Percentiles rank a stretch among this genome's conserved stretches.
Evolutionary conservation across 1,284 basidiomycete genomes (phyloP).

Genomic region (Cronartium ribicola): DNA sequence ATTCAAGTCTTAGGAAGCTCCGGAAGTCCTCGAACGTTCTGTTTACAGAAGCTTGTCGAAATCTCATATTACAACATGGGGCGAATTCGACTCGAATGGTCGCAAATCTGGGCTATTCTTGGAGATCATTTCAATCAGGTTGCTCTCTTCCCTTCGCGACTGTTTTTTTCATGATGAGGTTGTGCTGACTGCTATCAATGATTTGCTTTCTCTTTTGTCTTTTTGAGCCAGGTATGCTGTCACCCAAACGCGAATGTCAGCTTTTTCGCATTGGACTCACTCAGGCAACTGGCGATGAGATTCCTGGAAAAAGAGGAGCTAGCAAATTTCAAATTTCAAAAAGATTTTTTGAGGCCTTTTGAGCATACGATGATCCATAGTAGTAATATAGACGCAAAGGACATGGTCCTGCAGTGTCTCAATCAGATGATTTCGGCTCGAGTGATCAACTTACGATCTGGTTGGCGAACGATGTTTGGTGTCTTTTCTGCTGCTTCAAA

Average conservation of each 20-base stretch:
- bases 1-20: conserved; percentile 94
- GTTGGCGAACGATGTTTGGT: conserved; percentile 98
- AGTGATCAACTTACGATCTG: conserved; percentile 90
- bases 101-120: conserved; percentile 93
- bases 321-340: conserved; percentile 98
- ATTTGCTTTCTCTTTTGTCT: background rate
- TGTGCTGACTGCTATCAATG: background rate
- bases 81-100: conserved; percentile 97
- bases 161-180: background rate
- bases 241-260: conserved; percentile 96
- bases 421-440: conserved; percentile 98
- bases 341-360: conserved; percentile 97
- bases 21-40: conserved; percentile 83
- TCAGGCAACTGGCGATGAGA: conserved; percentile 96
- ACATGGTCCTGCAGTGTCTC: conserved; percentile 97
- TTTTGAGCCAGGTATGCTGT: conserved; percentile 72
- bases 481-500: conserved; percentile 94
- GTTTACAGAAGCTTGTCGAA: conserved; percentile 96
- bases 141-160: conserved; percentile 44
- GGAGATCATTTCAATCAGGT: conserved; percentile 99
- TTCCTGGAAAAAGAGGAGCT: conserved; percentile 99
- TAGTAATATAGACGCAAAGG: conserved; percentile 86
- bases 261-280: conserved; percentile 92
- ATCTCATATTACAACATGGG: conserved; percentile 99
- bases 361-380: conserved; percentile 98